Base-by-base conservation (phyloP, 495 filamentous ascomycete species). In the Cercophora scortea region DNA sequence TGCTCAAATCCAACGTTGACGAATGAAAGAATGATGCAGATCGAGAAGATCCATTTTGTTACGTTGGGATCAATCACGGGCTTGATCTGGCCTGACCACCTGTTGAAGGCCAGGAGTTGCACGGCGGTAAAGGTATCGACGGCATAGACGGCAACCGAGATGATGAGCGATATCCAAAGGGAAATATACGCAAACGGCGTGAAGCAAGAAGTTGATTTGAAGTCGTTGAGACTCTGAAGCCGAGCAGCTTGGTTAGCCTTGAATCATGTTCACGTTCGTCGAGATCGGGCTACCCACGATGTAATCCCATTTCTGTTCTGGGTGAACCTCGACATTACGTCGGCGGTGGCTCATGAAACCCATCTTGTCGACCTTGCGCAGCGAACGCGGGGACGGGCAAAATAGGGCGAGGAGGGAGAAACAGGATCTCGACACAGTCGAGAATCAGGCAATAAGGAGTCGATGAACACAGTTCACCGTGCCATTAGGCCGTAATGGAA, bases 281-380 rank as follows among this genome's bases (percentile, higher is more conserved):
- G 25, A 25, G 25, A 25, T 25, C 25, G 5, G 25, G 32, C 10
- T 11, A 15, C 88, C 53, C 78, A 94, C 90, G 62, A 98, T 89
- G 59, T 89, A 95, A 60, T 90, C 88, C 89, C 93, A 98, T 76
- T 88, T 89, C 72, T 95, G 86, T 68, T 94, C 89, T 50, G 89
- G 76, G 39, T 75, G 69, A 44, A 89, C 80, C 45, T 80, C 76
- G 38, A 77, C 79, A 60, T 73, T 68, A 62, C 86, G 87, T 61
- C 87, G 80, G 56, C 86, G 75, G 59, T 84, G 79, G 45, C 86
- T 82, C 59, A 79, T 73, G 68, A 87, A 92, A 60, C 82, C 76
- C 90, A 95, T 95, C 57, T 76, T 74, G 55, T 53, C 46, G 44
- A 48, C 42, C 40, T 25, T 25, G 2, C 25, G 25, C 25, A 25